These are phyloP conservation scores for Talaromyces pinophilus DNA, from an alignment of 2,329 filamentous ascomycete species.

Conservation along the genomic window DNA sequence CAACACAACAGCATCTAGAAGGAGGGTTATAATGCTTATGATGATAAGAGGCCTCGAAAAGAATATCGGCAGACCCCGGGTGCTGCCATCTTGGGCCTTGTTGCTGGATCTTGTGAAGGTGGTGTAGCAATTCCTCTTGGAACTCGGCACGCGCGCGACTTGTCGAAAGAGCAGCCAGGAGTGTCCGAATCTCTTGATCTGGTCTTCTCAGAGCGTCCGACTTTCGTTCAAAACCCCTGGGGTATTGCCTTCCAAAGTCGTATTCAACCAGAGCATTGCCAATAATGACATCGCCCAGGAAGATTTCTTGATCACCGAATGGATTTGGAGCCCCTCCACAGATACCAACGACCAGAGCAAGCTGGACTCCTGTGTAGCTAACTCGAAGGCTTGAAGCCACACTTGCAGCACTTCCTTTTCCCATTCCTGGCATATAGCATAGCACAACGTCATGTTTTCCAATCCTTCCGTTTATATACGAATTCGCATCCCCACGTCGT, in stretches of 20 bases:
- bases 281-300: conserved; percentile 14
- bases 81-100: not conserved
- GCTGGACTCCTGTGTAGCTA: not conserved
- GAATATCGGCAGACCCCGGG: not conserved
- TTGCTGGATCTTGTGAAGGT: not conserved
- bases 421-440: conserved; percentile 3
- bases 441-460: conserved; percentile 7
- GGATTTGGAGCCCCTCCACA: conserved; percentile 11
- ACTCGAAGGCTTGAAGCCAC: not conserved
- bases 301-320: not conserved
- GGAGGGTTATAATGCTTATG: not conserved
- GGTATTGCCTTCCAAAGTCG: conserved; percentile 14
- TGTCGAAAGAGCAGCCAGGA: not conserved
- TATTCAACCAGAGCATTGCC: conserved; percentile 8
- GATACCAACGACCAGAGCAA: conserved; percentile 13
- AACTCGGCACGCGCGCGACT: not conserved
- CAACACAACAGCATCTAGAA: not conserved
- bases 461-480: not conserved
- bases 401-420: conserved; percentile 5
- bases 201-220: not conserved
- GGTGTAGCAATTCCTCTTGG: not conserved
- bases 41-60: not conserved
- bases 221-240: not conserved
- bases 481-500: not conserved
- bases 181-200: not conserved